Base-by-base conservation (phyloP, 2,329 filamentous ascomycete genomes). In the Aspergillus awamori region DNA sequence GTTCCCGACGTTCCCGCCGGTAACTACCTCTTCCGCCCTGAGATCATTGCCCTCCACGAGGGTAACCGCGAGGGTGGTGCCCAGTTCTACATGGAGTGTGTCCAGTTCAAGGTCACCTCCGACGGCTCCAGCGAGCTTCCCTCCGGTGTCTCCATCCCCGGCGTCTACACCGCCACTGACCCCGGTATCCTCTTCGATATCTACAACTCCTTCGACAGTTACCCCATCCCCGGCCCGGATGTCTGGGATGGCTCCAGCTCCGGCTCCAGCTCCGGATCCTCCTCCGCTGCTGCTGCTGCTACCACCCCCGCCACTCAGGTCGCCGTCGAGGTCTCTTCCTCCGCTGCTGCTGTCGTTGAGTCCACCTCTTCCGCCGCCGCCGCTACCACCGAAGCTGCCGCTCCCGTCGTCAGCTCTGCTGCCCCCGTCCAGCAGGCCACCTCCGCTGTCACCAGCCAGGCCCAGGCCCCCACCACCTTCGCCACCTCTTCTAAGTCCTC, bases 31-130 rank as follows among this genome's bases (percentile, higher is more conserved):
- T 62, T 68, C 60, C 66, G 66, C 15, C 66, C 66, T 8, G 66
- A 67, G 63, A 66, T 68, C 66, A 68, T 68, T 26, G 66, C 60
- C 59, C 65, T 68, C 24, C 66, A 68, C 56, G 63, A 65, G 62
- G 66, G 58, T 28, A 59, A 59, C 55, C 57, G 57, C 45, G 10
- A 64, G 55, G 60, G 59, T 7, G 66, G 66, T 36, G 66, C 66
- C 41, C 66, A 68, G 62, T 61, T 68, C 57, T 68, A 68, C 60
- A 68, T 68, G 66, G 66, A 68, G 60, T 68, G 66, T 59, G 65
- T 68, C 39, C 66, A 68, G 59, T 41, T 68, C 55, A 63, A 66
- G 60, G 62, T 68, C 55, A 68, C 65, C 59, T 66, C 65, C 22
- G 57, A 60, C 53, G 66, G 66, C 8, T 56, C 63, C 53, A 63